Evolutionary conservation across 73 alveolate species (phyloP).

Genomic region (Tetrahymena borealis): DNA sequence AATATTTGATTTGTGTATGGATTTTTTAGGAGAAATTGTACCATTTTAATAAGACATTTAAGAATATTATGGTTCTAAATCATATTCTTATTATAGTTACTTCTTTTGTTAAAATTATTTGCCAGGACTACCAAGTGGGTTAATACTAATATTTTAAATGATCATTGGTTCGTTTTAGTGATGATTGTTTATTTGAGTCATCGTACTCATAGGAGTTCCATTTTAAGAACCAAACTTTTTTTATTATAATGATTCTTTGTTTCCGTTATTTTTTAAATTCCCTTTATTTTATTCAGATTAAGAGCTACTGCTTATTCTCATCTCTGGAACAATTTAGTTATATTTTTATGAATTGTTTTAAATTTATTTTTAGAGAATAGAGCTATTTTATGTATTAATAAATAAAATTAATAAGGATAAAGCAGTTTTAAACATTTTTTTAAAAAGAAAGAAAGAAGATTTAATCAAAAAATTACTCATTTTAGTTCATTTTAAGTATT

Average conservation of each 20-base stretch:
- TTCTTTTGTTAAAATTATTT: not conserved
- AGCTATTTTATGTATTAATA: too few relatives aligned
- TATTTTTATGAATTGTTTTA: too few relatives aligned
- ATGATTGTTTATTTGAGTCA: not conserved
- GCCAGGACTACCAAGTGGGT: not conserved
- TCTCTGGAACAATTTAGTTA: too few relatives aligned
- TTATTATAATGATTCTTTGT: not conserved
- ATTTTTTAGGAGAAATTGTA: not conserved
- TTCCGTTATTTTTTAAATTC: not conserved
- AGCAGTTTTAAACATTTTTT: too few relatives aligned
- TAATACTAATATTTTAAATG: not conserved
- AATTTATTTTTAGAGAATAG: too few relatives aligned
- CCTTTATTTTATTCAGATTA: not conserved
- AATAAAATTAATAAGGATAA: too few relatives aligned
- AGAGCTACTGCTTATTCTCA: too few relatives aligned
- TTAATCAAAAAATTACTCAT: not conserved
- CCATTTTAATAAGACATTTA: not conserved
- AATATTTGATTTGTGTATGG: not conserved
- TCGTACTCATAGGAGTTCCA: not conserved
- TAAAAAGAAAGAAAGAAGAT: not conserved
- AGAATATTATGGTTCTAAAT: not conserved
- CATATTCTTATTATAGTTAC: not conserved
- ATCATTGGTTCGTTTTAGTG: not conserved
- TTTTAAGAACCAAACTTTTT: not conserved
- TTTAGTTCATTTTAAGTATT: not conserved